phyloP scores from a whole-genome alignment of 163 green algal genomes.

The Dunaliella salina region DNA sequence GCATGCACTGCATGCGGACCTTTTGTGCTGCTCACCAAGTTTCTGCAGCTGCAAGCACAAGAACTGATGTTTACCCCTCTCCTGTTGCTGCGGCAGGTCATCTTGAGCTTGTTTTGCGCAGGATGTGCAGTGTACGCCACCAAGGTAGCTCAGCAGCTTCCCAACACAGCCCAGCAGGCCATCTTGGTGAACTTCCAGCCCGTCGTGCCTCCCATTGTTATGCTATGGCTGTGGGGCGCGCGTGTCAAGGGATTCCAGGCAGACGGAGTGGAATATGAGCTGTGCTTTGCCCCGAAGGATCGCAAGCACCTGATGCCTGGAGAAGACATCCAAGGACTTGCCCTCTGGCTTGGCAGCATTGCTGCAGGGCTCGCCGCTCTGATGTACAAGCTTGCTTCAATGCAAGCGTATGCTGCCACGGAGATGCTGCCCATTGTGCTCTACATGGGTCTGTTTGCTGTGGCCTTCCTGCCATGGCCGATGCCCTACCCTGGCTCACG shows the following conservation, averaged over 20 bases:
- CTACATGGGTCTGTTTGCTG: constrained; percentile 37
- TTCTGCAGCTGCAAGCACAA: too few relatives aligned
- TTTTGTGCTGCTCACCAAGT: too few relatives aligned
- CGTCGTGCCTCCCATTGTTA: constrained; percentile 58
- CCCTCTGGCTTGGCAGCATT: constrained; percentile 5
- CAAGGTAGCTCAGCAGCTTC: background rate
- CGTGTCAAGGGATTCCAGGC: constrained; percentile 59
- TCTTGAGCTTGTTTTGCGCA: background rate
- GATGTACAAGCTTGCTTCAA: background rate
- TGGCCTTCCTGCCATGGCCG: constrained; percentile 51
- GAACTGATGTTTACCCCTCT: too few relatives aligned
- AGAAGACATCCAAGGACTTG: constrained; percentile 41
- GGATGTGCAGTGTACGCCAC: background rate
- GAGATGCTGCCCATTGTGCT: constrained; percentile 39
- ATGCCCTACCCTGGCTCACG: constrained; percentile 33
- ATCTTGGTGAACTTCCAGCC: constrained; percentile 35
- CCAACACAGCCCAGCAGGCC: background rate
- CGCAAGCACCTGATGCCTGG: constrained; percentile 46
- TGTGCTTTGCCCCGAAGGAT: constrained; percentile 63
- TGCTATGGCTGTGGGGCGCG: constrained; percentile 75
- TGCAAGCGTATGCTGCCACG: background rate
- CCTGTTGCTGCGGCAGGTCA: background rate
- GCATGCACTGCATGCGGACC: too few relatives aligned
- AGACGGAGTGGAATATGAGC: constrained; percentile 56
- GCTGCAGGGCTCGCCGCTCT: background rate